These are phyloP conservation scores for Pontederia crassipes DNA, from an alignment of 176 grass and related monocot genomes.

Conservation along the genomic window DNA sequence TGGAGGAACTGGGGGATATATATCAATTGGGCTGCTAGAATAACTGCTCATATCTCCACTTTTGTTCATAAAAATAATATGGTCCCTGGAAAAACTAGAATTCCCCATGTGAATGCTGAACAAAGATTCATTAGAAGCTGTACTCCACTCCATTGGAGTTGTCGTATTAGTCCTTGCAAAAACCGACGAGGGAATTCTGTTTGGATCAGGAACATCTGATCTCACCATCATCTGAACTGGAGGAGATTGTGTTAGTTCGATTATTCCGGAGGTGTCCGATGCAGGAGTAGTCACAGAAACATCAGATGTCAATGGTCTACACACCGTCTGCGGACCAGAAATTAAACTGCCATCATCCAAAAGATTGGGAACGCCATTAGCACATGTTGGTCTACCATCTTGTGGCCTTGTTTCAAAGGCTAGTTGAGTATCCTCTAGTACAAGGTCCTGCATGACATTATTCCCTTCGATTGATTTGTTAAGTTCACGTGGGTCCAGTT, in stretches of 20 bases:
- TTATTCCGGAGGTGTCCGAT: neutral
- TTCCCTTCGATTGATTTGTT: neutral
- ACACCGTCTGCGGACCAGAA: neutral
- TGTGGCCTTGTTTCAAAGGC: conserved; percentile 5
- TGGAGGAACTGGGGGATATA: conserved; percentile 22
- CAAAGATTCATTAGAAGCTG: conserved; percentile 72
- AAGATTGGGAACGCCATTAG: neutral
- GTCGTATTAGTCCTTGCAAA: conserved; percentile 35
- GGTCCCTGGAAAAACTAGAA: conserved; percentile 43
- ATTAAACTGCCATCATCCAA: neutral
- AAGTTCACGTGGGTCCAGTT: conserved; percentile 25
- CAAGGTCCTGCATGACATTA: no score
- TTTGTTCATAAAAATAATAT: conserved; percentile 29
- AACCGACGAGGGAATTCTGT: conserved; percentile 45
- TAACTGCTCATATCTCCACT: conserved; percentile 19
- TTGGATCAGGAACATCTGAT: conserved; percentile 35
- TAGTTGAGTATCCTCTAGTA: no score
- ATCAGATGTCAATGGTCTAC: neutral
- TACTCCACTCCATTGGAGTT: conserved; percentile 47
- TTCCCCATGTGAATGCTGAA: conserved; percentile 67
- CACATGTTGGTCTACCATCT: neutral
- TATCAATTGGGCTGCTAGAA: conserved; percentile 21
- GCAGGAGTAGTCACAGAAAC: neutral
- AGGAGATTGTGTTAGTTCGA: conserved; percentile 21
- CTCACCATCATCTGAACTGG: conserved; percentile 28